Conservation (phyloP, 495 filamentous ascomycete genomes). For the Trichoderma asperelloides region DNA sequence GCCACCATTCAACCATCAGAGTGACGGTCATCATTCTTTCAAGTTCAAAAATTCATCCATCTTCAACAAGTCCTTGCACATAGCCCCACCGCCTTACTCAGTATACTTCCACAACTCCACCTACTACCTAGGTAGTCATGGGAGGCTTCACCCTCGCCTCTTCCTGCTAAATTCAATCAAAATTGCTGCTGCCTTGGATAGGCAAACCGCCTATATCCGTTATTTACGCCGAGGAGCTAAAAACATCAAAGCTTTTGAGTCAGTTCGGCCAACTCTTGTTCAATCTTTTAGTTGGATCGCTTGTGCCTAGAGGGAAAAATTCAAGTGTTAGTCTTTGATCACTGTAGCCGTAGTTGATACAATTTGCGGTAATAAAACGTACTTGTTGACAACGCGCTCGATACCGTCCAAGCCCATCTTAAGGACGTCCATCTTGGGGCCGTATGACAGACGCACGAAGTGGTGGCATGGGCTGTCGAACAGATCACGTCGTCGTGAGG, state of each 20-base stretch:
- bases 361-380: slow-evolving; percentile 12
- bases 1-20: background rate
- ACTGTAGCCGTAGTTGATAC: background rate
- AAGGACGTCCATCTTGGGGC: slow-evolving; percentile 79
- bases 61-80: background rate
- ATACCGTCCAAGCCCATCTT: slow-evolving; percentile 82
- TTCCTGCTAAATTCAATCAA: background rate
- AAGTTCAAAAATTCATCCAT: background rate
- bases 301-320: background rate
- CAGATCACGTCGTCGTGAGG: slow-evolving; percentile 76
- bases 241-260: background rate
- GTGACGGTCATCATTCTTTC: background rate
- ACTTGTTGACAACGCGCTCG: slow-evolving; percentile 70
- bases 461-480: slow-evolving; percentile 96
- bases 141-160: background rate
- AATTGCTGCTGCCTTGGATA: background rate
- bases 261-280: background rate
- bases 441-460: slow-evolving; percentile 87
- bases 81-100: background rate
- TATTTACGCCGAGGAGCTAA: too few species aligned
- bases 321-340: background rate
- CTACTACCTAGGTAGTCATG: too few species aligned
- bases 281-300: background rate
- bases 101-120: background rate
- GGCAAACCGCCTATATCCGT: background rate